Evolutionary conservation across 2,329 filamentous ascomycete genomes (phyloP).

Genomic region (Ophiostoma sp.): DNA sequence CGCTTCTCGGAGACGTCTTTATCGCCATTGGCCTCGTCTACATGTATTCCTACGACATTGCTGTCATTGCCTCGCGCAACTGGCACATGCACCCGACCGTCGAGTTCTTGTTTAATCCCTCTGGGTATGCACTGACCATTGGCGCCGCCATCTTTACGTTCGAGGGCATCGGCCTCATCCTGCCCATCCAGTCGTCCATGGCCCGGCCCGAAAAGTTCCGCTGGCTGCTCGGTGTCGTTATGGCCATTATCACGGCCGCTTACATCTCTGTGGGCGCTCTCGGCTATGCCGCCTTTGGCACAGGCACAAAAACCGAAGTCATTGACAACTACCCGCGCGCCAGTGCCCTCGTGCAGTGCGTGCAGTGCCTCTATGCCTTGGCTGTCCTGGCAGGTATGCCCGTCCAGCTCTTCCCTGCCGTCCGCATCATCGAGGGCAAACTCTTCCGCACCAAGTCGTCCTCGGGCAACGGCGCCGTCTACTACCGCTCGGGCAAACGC

Average conservation of each 20-base stretch:
- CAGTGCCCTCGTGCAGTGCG: constrained; percentile 70
- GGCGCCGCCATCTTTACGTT: constrained; percentile 77
- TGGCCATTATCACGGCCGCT: constrained; percentile 71
- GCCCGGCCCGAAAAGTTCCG: constrained; percentile 67
- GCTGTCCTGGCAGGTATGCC: constrained; percentile 73
- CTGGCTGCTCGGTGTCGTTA: constrained; percentile 65
- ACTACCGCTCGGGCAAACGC: constrained; percentile 63
- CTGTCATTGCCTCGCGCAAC: constrained; percentile 55
- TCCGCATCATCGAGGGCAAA: constrained; percentile 68
- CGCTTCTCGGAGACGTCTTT: constrained; percentile 69
- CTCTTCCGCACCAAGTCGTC: constrained; percentile 53
- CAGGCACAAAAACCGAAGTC: constrained; percentile 68
- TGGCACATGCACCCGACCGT: constrained; percentile 56
- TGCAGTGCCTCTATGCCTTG: constrained; percentile 72
- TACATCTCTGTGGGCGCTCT: constrained; percentile 72
- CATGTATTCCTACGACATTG: constrained; percentile 71
- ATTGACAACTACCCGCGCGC: constrained; percentile 74
- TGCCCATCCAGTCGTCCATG: constrained; percentile 77
- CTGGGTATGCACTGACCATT: constrained; percentile 68
- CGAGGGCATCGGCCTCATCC: constrained; percentile 73
- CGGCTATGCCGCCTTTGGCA: constrained; percentile 73
- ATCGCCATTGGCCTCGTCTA: constrained; percentile 70
- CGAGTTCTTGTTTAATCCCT: constrained; percentile 65
- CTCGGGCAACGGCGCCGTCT: not conserved
- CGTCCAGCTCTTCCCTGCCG: constrained; percentile 72